Evolutionary conservation across 2,329 filamentous ascomycete genomes (phyloP).

Genomic region (Arthroderma uncinatum): DNA sequence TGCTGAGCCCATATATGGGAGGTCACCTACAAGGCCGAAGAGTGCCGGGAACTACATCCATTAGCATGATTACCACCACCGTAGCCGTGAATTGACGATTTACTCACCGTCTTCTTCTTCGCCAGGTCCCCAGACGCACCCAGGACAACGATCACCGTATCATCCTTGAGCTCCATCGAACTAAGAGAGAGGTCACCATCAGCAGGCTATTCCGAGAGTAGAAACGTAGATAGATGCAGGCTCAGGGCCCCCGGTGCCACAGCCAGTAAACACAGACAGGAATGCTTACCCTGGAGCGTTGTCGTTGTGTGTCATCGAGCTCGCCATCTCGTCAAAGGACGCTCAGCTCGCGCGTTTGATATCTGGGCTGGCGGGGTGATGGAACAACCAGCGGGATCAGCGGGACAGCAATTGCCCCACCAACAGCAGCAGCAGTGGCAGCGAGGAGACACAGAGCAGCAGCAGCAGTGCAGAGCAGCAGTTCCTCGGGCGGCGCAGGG

Average conservation of each 20-base stretch:
- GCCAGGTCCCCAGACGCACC: conserved; percentile 95
- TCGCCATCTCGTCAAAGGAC: background rate
- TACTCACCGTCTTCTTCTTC: conserved; percentile 90
- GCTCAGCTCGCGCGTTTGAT: background rate
- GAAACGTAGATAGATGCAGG: background rate
- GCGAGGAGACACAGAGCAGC: background rate
- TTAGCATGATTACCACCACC: conserved; percentile 9
- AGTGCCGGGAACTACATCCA: conserved; percentile 73
- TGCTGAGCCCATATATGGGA: background rate
- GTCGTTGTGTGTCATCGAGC: background rate
- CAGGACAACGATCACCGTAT: conserved; percentile 92
- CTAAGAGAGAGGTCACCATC: conserved; percentile 34
- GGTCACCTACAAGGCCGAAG: conserved; percentile 76
- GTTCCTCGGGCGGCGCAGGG: background rate
- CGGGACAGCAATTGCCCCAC: conserved; percentile 2
- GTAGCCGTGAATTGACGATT: conserved; percentile 16
- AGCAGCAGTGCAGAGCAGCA: background rate
- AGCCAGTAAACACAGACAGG: background rate
- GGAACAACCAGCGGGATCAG: background rate
- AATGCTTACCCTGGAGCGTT: conserved; percentile 1
- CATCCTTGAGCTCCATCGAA: conserved; percentile 91
- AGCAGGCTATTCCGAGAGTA: background rate
- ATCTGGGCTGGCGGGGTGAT: background rate
- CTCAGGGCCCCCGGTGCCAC: background rate
- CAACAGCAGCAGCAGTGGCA: background rate